Evolutionary conservation across 2,329 filamentous ascomycete species (phyloP), one percentile per base, ranked within the genome.

Genomic region (Alternaria dauci): DNA sequence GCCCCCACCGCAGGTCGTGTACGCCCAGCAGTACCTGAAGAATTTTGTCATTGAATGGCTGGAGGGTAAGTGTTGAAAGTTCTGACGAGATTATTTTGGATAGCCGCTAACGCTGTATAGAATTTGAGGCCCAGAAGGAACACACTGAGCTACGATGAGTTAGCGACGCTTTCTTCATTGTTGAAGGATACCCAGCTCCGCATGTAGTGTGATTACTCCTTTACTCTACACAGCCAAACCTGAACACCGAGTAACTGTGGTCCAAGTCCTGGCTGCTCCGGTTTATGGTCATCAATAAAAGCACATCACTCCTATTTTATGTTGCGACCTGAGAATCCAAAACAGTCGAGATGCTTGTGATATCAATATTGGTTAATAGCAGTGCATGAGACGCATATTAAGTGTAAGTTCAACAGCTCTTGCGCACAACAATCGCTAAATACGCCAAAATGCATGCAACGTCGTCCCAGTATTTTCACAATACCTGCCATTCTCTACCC

Each of bases 41-140:
- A 78, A 81, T 39, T 90, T 91, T 75, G 90, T 92, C 8, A 81
- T 85, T 67, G 83, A 81, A 47, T 94, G 91, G 91, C 71, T 93
- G 78, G 69, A 83, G 61, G 87, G 70, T 73, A 60, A 56, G 64
- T 56, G 1, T 23, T 36, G 2, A n/a, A 20, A 30, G 2, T 5
- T 3, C 2, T 25, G 14, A 30, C 2, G 8, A 5, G 8, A 2
- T 5, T n/a, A n/a, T 14, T 7, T 36, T 28, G 34, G 14, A 23
- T 8, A 50, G 2, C 46, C 20, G 8, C 58, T 60, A 52, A 60
- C 23, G 6, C 41, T 1, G 4, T 7, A 4, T 8, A 60, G 58
- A 60, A 16, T 60, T 60, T 8, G 38, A 60, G 28, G 41, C 41
- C 4, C 26, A 60, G 42, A 57, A 47, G 20, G 38, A 30, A 7